Percentiles rank a stretch among this genome's conserved stretches.
Evolutionary conservation across 2,329 filamentous ascomycete genomes (phyloP).

Genomic region (Aspergillus arachidicola): DNA sequence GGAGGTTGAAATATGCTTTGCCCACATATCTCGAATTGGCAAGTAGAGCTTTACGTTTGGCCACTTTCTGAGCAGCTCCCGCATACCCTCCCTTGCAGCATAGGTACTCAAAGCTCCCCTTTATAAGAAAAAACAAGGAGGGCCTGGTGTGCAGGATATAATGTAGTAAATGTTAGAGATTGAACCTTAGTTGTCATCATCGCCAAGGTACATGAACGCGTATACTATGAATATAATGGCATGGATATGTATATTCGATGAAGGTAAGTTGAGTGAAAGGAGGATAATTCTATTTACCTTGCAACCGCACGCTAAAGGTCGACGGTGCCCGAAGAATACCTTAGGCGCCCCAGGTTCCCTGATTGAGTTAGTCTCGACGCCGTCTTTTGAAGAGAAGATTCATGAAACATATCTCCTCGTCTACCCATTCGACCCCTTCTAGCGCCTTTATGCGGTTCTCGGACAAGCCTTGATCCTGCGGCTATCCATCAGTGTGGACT

Average conservation of each 20-base stretch:
- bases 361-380: not conserved
- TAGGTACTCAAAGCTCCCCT: too few species aligned
- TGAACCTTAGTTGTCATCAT: not conserved
- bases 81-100: too few species aligned
- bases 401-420: not conserved
- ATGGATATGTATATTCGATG: not conserved
- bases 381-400: not conserved
- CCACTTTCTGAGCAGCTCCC: too few species aligned
- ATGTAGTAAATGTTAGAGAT: too few species aligned
- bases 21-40: too few species aligned
- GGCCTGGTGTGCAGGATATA: too few species aligned
- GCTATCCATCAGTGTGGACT: too few species aligned
- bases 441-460: too few species aligned
- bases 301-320: not conserved
- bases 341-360: not conserved
- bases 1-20: too few species aligned
- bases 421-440: not conserved
- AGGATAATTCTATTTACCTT: not conserved
- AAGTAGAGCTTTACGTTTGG: too few species aligned
- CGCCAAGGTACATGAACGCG: not conserved
- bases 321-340: not conserved
- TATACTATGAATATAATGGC: not conserved
- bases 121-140: too few species aligned
- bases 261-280: not conserved
- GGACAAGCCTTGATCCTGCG: too few species aligned